Evolutionary conservation across 352 stramenopile species (phyloP), one percentile per base, ranked within the genome.

Genomic region (Chrysophaeum taylorii): DNA sequence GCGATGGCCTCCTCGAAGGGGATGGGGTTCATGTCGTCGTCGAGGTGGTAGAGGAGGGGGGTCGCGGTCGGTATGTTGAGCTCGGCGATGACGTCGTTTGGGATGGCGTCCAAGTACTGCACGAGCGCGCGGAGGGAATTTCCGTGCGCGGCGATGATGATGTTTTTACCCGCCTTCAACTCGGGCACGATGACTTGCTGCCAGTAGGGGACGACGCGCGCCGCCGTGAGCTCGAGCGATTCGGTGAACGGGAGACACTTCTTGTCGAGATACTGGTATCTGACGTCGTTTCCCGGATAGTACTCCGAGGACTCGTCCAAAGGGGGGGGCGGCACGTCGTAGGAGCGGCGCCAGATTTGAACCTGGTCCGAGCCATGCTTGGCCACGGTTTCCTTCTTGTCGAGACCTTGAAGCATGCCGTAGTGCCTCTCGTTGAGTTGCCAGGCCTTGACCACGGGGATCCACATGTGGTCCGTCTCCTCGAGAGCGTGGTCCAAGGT

Each of bases 361-460:
- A 94, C 94, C 82, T 98, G 93, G 48, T 98, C 93, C 70, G 96
- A 92, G 60, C 94, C 94, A 83, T 98, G 91, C 83, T 98, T 96
- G 72, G 97, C 91, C 0, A 98, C 94, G 2, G 94, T 98, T 81
- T 98, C 87, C 80, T 98, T 88, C 85, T 99, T 99, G 85, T 99
- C 92, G 25, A 99, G 83, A 42, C 95, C 96, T 74, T 95, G 94
- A 54, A 99, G 84, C n/a, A 84, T 88, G 70, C 96, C 96, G 75
- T 98, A 99, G 83, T 98, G 93, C 72, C 94, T 85, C 82, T 99
- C 96, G 76, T 99, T 99, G 2, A 99, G 85, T 74, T 90, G 85
- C 84, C 86, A 92, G 9, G 66, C 70, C 57, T 81, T 80, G 18
- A 75, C 64, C n/a, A 97, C 87, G 9, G 96, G 96, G 76, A 99